Base-by-base conservation (phyloP, 305 asterid species). In the Solanum hybrid region DNA sequence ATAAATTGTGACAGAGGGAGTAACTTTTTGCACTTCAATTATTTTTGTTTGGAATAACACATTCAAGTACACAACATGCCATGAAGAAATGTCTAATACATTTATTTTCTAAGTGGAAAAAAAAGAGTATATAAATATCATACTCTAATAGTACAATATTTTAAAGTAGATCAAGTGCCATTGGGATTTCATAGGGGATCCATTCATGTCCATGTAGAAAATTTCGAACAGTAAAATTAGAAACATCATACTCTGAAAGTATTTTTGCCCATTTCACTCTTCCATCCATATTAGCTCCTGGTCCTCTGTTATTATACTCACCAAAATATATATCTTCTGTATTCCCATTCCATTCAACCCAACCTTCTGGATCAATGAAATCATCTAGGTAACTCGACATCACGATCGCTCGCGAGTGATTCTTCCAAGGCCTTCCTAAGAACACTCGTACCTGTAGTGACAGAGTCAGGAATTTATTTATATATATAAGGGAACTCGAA, bases 401-500 rank as follows among this genome's bases (percentile, higher is more conserved):
- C 20, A 77, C 7, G 18, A 88, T 67, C 1, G 90, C 26, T 8
- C 90, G 73, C 8, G 90, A 42, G 22, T 33, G 18, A 7, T 31
- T 28, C 64, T 81, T 67, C 90, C 90, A 88, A 3, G 90, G 37
- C 34, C 90, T 88, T n/a, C 90, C 90, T 4, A 88, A 24, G 86
- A 11, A 88, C 1, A 40, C 78, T 3, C 18, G 71, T 42, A 83
- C 87, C 87, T 82, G 2, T 10, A 67, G 2, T 13, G 10, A 33
- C 22, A 73, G 0, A 73, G 7, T 73, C 36, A 73, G 1, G 3
- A 73, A 73, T 28, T 57, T 18, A 4, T n/a, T 33, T 2, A 46
- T 46, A 46, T 73, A 28, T 73, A 28, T 28, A 13, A 73, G 34
- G 22, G 20, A 5, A 71, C 31, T 71, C 0, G 20, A 14, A 46